Base-by-base conservation (phyloP, 2,329 filamentous ascomycete species). In the Tympanopsis confertula region DNA sequence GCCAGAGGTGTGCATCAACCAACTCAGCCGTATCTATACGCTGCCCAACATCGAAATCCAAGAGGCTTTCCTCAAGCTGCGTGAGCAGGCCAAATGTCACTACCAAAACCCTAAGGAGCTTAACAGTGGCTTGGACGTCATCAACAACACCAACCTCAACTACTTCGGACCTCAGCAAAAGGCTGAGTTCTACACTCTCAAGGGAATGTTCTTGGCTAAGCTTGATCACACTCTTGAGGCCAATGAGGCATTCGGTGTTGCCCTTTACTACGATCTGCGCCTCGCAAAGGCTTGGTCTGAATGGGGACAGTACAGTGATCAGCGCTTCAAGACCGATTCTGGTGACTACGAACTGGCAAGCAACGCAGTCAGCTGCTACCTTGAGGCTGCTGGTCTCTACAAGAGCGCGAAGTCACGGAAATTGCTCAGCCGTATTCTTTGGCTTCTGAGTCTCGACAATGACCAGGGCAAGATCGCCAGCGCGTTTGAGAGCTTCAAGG, bases 11-110 rank as follows among this genome's bases (percentile, higher is more conserved):
- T 99, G 93, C 64, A 95, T 98, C 60, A 89, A 77, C 46, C 91
- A 99, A 54, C 74, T 99, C 15, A 94, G 89, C 54, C 84, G 89
- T 44, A 99, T 99, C 54, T 99, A 99, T 58, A 98, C 91, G 0
- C 71, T 99, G 4, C 91, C 91, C 1, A 99, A 99, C 54, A 99
- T 99, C 33, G 91, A 99, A 63, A 99, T 99, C 35, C 93, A 98
- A 54, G 91, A 99, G 57, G 91, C 91, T 0, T 99, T 99, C 69
- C 65, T 99, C 43, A 99, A 99, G 63, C 63, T 99, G 38, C 73
- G 93, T n/a, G 93, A 99, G 61, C 91, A 99, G 60, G 91, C 91
- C 32, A 95, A 95, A 56, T 98, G 91, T 48, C 91, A 98, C 56
- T 99, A 96, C 57, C 88, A 96, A 62, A 96, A 96, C 51, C 79